These are phyloP conservation scores for Pleurostoma richardsiae DNA, from an alignment of 2,329 filamentous ascomycete genomes.

Conservation along the genomic window DNA sequence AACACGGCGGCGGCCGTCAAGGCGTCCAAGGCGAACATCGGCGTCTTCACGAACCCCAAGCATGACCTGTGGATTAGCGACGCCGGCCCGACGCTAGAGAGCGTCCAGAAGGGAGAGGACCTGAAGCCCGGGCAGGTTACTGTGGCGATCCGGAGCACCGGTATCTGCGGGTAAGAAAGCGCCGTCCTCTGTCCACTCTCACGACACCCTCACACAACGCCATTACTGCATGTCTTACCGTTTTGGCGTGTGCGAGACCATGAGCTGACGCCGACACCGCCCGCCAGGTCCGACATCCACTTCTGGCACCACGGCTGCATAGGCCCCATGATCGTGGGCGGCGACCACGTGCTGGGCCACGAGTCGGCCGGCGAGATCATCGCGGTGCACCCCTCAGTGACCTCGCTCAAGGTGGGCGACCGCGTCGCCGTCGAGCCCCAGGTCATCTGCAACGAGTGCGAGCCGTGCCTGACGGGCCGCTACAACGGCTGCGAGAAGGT, in stretches of 20 bases:
- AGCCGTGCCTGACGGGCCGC: conserved; percentile 83
- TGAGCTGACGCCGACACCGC: not conserved
- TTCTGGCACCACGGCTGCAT: conserved; percentile 97
- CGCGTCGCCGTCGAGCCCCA: conserved; percentile 93
- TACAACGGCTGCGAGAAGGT: conserved; percentile 94
- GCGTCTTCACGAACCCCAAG: conserved; percentile 89
- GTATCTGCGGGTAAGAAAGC: conserved; percentile 76
- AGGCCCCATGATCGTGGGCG: conserved; percentile 88
- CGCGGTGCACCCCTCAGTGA: conserved; percentile 77
- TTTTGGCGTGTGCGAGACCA: no score
- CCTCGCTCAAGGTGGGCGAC: conserved; percentile 73
- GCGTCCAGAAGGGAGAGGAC: conserved; percentile 59
- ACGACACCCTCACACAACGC: not conserved
- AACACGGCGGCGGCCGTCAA: not conserved
- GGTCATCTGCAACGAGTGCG: conserved; percentile 85
- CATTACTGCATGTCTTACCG: not conserved
- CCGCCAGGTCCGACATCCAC: conserved; percentile 77
- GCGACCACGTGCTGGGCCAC: conserved; percentile 88
- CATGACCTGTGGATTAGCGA: conserved; percentile 88
- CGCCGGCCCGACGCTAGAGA: conserved; percentile 70
- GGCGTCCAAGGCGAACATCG: conserved; percentile 75
- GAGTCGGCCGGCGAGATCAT: conserved; percentile 85
- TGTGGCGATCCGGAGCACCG: conserved; percentile 85
- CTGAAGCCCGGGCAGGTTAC: conserved; percentile 82
- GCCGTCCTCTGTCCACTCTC: not conserved